These are phyloP conservation scores for Aspergillus hancockii DNA, from an alignment of 495 filamentous ascomycete species.

Conservation along the genomic window DNA sequence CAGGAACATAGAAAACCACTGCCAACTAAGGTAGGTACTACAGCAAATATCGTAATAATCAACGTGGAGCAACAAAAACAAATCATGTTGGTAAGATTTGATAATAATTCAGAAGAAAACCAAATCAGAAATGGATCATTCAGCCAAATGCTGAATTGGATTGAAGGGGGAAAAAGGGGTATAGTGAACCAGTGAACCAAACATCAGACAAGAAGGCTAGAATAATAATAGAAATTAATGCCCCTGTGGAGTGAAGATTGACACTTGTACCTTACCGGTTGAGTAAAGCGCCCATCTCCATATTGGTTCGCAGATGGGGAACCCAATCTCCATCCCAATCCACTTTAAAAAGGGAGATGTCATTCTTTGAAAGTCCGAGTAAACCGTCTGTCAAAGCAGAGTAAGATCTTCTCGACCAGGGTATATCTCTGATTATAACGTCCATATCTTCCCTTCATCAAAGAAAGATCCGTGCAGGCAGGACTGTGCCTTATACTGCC, in stretches of 20 bases:
- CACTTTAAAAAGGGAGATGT: background rate
- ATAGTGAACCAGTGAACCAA: background rate
- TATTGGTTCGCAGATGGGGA: background rate
- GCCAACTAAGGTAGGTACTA: background rate
- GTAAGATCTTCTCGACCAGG: background rate
- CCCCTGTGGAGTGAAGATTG: conserved; percentile 1
- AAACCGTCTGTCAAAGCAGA: background rate
- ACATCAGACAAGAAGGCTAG: background rate
- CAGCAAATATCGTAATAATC: too few relatives aligned
- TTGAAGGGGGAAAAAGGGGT: background rate
- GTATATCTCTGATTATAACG: background rate
- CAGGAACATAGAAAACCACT: background rate
- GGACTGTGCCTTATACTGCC: background rate
- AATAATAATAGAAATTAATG: conserved; percentile 1
- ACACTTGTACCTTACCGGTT: background rate
- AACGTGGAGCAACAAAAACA: background rate
- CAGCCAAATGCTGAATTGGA: background rate
- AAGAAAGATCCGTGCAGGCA: background rate
- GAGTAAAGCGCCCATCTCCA: background rate
- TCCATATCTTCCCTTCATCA: background rate
- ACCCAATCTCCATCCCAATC: background rate
- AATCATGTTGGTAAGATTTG: background rate
- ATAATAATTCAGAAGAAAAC: background rate
- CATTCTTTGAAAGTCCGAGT: background rate
- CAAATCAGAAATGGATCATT: too few relatives aligned